Percentiles rank a stretch among this genome's conserved stretches.
Evolutionary conservation across 208 protist genomes (phyloP).

Genomic region (Crithidia fasciculata): DNA sequence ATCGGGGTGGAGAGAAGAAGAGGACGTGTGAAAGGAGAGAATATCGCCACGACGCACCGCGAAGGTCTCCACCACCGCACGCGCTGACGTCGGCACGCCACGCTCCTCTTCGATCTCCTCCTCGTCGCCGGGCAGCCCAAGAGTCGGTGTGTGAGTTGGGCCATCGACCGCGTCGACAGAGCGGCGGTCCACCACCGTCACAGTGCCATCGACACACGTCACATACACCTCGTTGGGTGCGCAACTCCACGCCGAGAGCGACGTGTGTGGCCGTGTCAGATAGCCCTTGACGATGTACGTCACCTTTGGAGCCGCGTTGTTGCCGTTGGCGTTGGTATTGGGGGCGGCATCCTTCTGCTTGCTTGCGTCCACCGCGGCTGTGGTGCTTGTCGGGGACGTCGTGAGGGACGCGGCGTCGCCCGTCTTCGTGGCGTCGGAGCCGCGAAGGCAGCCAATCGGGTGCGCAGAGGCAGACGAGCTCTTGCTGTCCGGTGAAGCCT

Average conservation of each 20-base stretch:
- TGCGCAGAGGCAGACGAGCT: not conserved
- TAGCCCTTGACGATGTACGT: constrained; percentile 62
- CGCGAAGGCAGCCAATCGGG: too few species aligned
- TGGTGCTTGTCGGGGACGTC: not conserved
- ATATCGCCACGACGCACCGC: constrained; percentile 52
- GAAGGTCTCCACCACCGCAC: constrained; percentile 19
- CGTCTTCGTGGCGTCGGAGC: too few species aligned
- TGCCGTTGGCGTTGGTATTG: not conserved
- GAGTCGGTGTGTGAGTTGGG: constrained; percentile 11
- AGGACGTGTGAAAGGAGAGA: constrained; percentile 38
- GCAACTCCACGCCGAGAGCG: constrained; percentile 31
- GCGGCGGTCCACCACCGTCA: constrained; percentile 43
- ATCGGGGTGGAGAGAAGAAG: not conserved
- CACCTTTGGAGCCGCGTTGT: constrained; percentile 26
- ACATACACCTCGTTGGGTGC: constrained; percentile 60
- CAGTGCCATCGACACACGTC: constrained; percentile 46
- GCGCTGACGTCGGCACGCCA: not conserved
- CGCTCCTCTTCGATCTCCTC: not conserved
- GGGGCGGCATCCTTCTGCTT: not conserved
- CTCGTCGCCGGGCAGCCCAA: not conserved
- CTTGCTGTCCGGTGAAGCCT: not conserved
- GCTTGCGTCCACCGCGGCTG: not conserved
- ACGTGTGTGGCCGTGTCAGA: constrained; percentile 26
- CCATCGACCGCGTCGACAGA: constrained; percentile 20
- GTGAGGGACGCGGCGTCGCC: too few species aligned